Evolutionary conservation across 2,329 filamentous ascomycete genomes (phyloP).

Genomic region (Chaetomiaceae sp.): DNA sequence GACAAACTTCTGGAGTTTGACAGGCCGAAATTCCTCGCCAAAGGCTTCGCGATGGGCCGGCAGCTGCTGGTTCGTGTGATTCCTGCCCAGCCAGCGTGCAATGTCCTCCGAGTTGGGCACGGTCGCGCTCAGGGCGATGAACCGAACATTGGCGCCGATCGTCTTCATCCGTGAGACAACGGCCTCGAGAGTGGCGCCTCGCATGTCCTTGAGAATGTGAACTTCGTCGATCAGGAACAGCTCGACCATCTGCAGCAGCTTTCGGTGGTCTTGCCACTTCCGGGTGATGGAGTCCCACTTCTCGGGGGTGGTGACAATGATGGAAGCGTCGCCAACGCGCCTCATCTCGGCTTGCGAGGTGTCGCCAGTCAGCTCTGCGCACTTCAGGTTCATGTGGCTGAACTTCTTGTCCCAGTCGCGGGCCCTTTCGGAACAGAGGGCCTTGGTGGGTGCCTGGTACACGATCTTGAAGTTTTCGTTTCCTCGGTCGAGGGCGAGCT

Average conservation of each 20-base stretch:
- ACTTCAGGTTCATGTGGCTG: conserved; percentile 59
- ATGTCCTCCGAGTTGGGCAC: conserved; percentile 80
- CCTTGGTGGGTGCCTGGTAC: conserved; percentile 82
- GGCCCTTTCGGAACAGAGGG: conserved; percentile 71
- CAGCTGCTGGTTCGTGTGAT: conserved; percentile 52
- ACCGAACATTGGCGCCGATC: conserved; percentile 68
- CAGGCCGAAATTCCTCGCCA: conserved; percentile 74
- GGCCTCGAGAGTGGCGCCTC: conserved; percentile 76
- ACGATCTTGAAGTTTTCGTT: conserved; percentile 70
- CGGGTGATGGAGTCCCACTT: conserved; percentile 90
- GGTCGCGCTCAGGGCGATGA: conserved; percentile 77
- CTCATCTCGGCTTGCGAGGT: conserved; percentile 63
- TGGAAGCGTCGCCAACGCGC: conserved; percentile 67
- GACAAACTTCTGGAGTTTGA: conserved; percentile 71
- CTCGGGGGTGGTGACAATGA: conserved; percentile 84
- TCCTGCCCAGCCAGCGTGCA: conserved; percentile 71
- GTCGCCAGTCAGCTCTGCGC: conserved; percentile 78
- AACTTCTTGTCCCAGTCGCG: conserved; percentile 78
- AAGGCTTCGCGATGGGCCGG: conserved; percentile 67
- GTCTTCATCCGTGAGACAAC: conserved; percentile 87
- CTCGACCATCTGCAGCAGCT: conserved; percentile 68
- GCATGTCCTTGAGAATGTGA: conserved; percentile 74
- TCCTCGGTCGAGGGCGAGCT: conserved; percentile 53
- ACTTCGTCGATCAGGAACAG: conserved; percentile 85
- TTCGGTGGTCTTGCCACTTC: conserved; percentile 78